A percentile compares a stretch with the other conserved stretches of the same genome.
Conservation (phyloP, 495 filamentous ascomycete genomes). For the Rhizodiscina lignyota region DNA sequence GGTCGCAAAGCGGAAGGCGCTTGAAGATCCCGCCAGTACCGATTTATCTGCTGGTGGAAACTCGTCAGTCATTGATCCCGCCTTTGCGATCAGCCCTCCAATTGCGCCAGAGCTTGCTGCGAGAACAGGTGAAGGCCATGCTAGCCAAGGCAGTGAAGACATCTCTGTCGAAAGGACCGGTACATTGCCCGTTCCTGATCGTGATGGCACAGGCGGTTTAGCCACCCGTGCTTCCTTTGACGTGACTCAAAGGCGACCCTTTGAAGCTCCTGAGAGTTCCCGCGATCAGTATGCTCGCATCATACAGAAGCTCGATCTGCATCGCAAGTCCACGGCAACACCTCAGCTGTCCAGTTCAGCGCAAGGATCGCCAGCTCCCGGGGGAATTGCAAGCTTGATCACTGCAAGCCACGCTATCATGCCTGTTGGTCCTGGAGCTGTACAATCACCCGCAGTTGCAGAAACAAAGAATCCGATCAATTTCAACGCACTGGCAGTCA, state of each 20-base stretch:
- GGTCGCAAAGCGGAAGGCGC: slow-evolving; percentile 75
- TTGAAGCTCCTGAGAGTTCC: slow-evolving; percentile 42
- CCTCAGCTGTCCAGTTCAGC: slow-evolving; percentile 3
- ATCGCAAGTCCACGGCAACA: slow-evolving; percentile 44
- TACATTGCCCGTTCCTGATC: slow-evolving; percentile 50
- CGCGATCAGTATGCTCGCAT: slow-evolving; percentile 71
- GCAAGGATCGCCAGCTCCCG: slow-evolving; percentile 21
- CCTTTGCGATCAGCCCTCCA: slow-evolving; percentile 82
- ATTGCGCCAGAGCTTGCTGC: slow-evolving; percentile 79
- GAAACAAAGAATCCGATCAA: slow-evolving; percentile 21
- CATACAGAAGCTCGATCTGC: slow-evolving; percentile 82
- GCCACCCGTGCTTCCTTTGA: slow-evolving; percentile 57
- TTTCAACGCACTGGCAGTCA: slow-evolving; percentile 27
- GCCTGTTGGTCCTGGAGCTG: slow-evolving; percentile 26
- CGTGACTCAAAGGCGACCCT: slow-evolving; percentile 32
- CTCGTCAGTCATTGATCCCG: slow-evolving; percentile 52
- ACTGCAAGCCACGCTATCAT: slow-evolving; percentile 71
- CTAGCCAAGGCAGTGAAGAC: slow-evolving; percentile 37
- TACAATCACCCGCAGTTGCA: slow-evolving; percentile 14
- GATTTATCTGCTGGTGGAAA: no score
- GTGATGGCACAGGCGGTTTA: slow-evolving; percentile 29
- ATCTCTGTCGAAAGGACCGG: slow-evolving; percentile 38
- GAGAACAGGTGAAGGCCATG: slow-evolving; percentile 50
- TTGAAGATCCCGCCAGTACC: slow-evolving; percentile 61
- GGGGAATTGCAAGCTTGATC: slow-evolving; percentile 77